Conservation (phyloP, 768 basidiomycete species). For the Leccinum rimulosum region DNA sequence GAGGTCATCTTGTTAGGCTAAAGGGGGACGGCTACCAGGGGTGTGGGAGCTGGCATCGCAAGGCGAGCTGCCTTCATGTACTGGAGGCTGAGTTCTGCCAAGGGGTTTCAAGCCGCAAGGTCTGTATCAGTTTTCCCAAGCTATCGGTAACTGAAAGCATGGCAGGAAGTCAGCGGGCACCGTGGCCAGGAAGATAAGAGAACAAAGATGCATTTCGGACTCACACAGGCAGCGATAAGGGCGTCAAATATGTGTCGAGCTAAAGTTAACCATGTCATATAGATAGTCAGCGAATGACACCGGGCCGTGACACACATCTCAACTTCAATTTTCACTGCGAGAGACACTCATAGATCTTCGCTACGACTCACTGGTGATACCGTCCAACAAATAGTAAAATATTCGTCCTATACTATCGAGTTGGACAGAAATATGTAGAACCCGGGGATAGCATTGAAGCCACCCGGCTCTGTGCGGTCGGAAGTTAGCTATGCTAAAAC, state of each 20-base stretch:
- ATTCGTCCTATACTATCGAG: neutral
- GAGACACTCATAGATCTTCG: neutral
- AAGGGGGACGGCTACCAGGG: neutral
- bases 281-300: neutral
- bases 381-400: neutral
- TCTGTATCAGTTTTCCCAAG: conserved; percentile 3
- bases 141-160: conserved; percentile 5
- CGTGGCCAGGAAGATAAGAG: neutral
- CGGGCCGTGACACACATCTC: neutral
- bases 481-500: neutral
- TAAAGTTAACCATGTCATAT: conserved; percentile 2
- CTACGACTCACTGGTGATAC: neutral
- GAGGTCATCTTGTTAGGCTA: conserved; percentile 1
- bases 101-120: neutral
- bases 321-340: neutral
- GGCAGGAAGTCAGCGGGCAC: conserved; percentile 9
- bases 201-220: neutral
- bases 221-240: conserved; percentile 2
- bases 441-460: neutral
- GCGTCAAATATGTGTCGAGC: neutral
- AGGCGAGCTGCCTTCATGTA: conserved; percentile 5
- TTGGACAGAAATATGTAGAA: neutral
- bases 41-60: neutral
- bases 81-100: neutral
- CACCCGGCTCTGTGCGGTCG: neutral